Evolutionary conservation across 2,329 filamentous ascomycete genomes (phyloP).

Genomic region (Geosmithia morbida): DNA sequence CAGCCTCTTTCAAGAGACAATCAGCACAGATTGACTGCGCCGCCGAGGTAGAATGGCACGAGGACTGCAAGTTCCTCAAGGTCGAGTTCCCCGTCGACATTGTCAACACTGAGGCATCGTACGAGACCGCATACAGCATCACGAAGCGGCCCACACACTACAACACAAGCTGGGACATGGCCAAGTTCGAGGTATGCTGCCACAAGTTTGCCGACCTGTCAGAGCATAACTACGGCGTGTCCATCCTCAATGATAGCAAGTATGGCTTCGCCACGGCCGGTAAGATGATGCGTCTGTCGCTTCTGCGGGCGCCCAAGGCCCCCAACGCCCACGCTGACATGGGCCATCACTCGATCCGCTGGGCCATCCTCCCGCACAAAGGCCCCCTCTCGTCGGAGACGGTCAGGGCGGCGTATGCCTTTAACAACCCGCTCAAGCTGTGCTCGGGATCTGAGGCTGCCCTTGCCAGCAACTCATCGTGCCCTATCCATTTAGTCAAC

Average conservation of each 20-base stretch:
- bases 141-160: conserved; percentile 87
- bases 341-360: conserved; percentile 76
- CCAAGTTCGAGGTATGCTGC: conserved; percentile 92
- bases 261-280: conserved; percentile 89
- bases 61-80: conserved; percentile 96
- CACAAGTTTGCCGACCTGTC: conserved; percentile 90
- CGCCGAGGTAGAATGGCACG: conserved; percentile 89
- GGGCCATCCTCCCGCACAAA: conserved; percentile 77
- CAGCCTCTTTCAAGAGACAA: conserved; percentile 47
- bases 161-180: conserved; percentile 96
- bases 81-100: conserved; percentile 94
- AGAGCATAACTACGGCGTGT: conserved; percentile 79
- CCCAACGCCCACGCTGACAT: conserved; percentile 91
- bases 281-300: conserved; percentile 75
- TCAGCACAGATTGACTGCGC: conserved; percentile 59
- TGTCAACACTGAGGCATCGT: conserved; percentile 80
- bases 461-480: conserved; percentile 11
- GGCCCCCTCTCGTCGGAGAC: conserved; percentile 59
- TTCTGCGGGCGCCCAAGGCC: conserved; percentile 79
- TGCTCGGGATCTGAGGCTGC: conserved; percentile 11
- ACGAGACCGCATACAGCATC: conserved; percentile 90
- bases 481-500: conserved; percentile 53
- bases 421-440: conserved; percentile 63
- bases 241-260: conserved; percentile 88
- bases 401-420: conserved; percentile 72